Base-by-base conservation (phyloP, 176 grass and related monocot genomes). In the Stipa capillata region DNA sequence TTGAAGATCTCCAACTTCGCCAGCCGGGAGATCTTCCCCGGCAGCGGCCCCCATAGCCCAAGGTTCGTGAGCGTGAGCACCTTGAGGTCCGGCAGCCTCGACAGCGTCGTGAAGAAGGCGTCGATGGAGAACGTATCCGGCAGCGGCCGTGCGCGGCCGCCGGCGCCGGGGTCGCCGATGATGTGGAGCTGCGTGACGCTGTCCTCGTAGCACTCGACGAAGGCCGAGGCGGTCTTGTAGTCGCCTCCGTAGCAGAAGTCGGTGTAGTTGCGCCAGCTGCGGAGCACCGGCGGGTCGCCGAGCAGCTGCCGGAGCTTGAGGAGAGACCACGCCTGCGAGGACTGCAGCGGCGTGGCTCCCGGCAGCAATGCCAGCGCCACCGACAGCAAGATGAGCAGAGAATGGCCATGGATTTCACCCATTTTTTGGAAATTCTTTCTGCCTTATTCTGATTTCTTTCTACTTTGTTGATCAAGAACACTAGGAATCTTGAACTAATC, bases 181-280 rank as follows among this genome's bases (percentile, higher is more conserved):
- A 99, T 93, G 62, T 95, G 92, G 29, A 99, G 90, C 52, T 99
- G 96, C 12, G 96, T 99, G 25, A 99, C 88, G 82, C 92, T 99
- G 64, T 93, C 92, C 80, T 81, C 88, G 78, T 99, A 99, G 88
- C 96, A 99, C 75, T 93, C 80, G 7, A 99, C 77, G 70, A 83
- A 95, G 34, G 85, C 87, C 5, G 82, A 91, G 28, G 78, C 33
- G 18, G 87, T 95, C 83, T 83, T 76, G 67, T 83, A 85, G 72
- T 85, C 82, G 27, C 72, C 89, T 52, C 84, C 79, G 70, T 92
- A 87, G 92, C 96, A 99, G 79, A 93, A 99, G 81, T 99, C 92
- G 13, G 96, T 99, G 67, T 75, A 48, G 65, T 86, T 84, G 51
- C 55, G 44, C 96, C 96, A 99, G 7, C 69, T 76, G 74, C 86